phyloP scores from a whole-genome alignment of 805 yeast genomes.

The Nakazawaea siamensis region DNA sequence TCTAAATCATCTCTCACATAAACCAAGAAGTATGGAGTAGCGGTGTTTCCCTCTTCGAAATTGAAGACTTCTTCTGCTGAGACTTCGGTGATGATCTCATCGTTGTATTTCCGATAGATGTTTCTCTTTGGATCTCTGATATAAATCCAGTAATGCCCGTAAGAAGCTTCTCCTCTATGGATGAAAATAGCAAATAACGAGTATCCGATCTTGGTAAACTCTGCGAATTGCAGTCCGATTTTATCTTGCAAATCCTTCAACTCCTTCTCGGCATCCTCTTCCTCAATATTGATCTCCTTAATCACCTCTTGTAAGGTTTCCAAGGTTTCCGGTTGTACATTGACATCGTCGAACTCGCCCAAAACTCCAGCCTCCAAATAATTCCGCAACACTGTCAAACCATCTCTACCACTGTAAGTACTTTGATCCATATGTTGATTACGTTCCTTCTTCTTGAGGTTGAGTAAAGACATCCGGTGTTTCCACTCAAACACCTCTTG shows the following conservation, averaged over 20 bases:
- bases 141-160: slow-evolving; percentile 96
- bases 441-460: slow-evolving; percentile 33
- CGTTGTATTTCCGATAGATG: slow-evolving; percentile 85
- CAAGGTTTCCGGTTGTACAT: slow-evolving; percentile 38
- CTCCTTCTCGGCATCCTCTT: slow-evolving; percentile 22
- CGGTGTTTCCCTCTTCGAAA: slow-evolving; percentile 61
- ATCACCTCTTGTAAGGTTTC: slow-evolving; percentile 38
- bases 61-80: slow-evolving; percentile 58
- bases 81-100: slow-evolving; percentile 87
- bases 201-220: slow-evolving; percentile 61
- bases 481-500: slow-evolving; percentile 59
- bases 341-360: slow-evolving; percentile 30
- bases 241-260: slow-evolving; percentile 36
- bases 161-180: slow-evolving; percentile 92
- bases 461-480: slow-evolving; percentile 36
- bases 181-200: slow-evolving; percentile 86
- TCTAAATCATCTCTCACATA: slow-evolving; percentile 62
- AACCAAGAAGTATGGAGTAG: slow-evolving; percentile 90
- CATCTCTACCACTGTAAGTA: slow-evolving; percentile 41
- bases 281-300: slow-evolving; percentile 18
- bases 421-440: slow-evolving; percentile 34
- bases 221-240: slow-evolving; percentile 54
- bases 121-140: slow-evolving; percentile 65
- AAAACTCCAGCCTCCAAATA: slow-evolving; percentile 39
- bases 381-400: slow-evolving; percentile 47